Percentiles rank a stretch among this genome's conserved stretches.
phyloP scores from a whole-genome alignment of 768 basidiomycete species.

The Suillus discolor region DNA sequence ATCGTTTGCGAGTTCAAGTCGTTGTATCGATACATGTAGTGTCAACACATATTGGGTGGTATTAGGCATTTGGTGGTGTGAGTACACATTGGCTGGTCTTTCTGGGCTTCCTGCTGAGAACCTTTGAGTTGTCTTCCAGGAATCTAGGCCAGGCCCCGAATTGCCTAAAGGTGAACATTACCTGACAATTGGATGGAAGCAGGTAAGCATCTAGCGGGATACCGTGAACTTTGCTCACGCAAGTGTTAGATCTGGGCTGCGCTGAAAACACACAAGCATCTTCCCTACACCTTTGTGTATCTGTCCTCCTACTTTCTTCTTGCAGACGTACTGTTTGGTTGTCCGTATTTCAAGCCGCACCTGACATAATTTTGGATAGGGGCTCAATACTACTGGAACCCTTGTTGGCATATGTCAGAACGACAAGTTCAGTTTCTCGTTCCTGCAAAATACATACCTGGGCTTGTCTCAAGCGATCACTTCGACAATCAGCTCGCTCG shows the following conservation, averaged over 20 bases:
- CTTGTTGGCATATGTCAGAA: conserved; percentile 79
- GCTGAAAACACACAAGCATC: conserved; percentile 69
- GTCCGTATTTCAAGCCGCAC: background rate
- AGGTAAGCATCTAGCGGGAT: conserved; percentile 42
- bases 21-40: conserved; percentile 35
- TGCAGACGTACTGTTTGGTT: conserved; percentile 60
- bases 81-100: conserved; percentile 22
- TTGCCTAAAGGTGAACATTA: conserved; percentile 79
- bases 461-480: conserved; percentile 76
- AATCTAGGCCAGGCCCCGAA: conserved; percentile 77
- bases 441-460: conserved; percentile 79
- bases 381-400: conserved; percentile 78
- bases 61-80: conserved; percentile 88
- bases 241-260: conserved; percentile 74
- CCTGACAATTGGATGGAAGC: conserved; percentile 84
- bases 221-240: conserved; percentile 8
- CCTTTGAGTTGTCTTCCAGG: conserved; percentile 73
- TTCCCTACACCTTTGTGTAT: conserved; percentile 84
- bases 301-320: conserved; percentile 75
- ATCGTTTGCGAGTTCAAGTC: background rate
- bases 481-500: conserved; percentile 70
- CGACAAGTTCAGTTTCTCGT: conserved; percentile 79
- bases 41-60: conserved; percentile 79
- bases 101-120: conserved; percentile 7
- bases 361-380: conserved; percentile 43